These are phyloP conservation scores for Diaporthe nobilis DNA, from an alignment of 2,329 filamentous ascomycete species.

Conservation along the genomic window DNA sequence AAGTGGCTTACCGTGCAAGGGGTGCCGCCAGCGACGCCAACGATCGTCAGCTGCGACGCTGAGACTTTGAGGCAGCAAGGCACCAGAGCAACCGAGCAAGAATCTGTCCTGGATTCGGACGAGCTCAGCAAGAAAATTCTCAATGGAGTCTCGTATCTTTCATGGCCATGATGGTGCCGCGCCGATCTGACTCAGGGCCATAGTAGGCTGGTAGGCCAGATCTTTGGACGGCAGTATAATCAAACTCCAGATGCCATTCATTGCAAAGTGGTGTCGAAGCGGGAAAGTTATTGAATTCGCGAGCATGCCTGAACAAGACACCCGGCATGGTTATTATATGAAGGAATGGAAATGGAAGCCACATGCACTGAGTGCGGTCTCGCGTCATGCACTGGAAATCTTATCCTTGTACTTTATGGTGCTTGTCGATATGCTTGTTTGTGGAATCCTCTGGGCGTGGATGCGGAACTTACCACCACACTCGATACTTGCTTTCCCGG, in stretches of 20 bases:
- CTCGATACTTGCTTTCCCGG: neutral
- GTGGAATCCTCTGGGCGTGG: too few relatives aligned
- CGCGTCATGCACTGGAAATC: neutral
- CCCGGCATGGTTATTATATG: too few relatives aligned
- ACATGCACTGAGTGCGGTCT: neutral
- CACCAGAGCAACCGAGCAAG: constrained; percentile 7
- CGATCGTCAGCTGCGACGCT: constrained; percentile 30
- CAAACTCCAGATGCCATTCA: neutral
- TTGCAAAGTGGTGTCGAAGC: neutral
- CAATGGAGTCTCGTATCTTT: neutral
- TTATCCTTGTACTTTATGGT: neutral
- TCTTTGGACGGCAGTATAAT: neutral
- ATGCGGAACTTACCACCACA: neutral
- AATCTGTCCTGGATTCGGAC: neutral
- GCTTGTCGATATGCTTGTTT: constrained; percentile 6
- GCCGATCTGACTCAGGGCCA: neutral
- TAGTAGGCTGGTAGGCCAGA: neutral
- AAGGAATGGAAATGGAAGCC: neutral
- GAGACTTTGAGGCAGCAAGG: constrained; percentile 23
- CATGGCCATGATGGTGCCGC: neutral
- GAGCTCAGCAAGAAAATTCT: neutral
- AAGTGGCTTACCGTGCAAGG: constrained; percentile 26
- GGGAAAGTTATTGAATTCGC: neutral
- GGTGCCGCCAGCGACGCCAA: constrained; percentile 18
- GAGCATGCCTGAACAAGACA: neutral